Evolutionary conservation across 495 filamentous ascomycete species (phyloP), one percentile per base, ranked within the genome.

Genomic region (Penicillium salamii): DNA sequence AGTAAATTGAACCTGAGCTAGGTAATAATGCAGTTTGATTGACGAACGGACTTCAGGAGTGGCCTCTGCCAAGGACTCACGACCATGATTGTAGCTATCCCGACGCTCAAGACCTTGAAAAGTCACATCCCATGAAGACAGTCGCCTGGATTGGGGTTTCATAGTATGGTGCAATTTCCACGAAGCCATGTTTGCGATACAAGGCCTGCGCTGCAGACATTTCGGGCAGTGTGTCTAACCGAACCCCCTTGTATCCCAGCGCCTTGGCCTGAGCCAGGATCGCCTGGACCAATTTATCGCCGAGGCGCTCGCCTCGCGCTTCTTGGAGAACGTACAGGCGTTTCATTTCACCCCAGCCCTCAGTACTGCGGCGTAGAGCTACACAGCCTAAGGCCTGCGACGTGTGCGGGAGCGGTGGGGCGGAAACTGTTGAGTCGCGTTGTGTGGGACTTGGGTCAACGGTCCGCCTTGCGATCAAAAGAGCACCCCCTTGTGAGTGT

Each of bases 271-370:
- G 57, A 20, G 59, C 59, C 5, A 83, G 46, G 12, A 77, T 68
- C 5, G 62, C 66, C 18, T 66, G 54, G 1, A 80, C 63, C 14
- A 85, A 61, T 14, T 52, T 55, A 26, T 60, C 61, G 3, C 81
- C 83, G 2, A 83, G 46, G 0, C 76, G 77, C 11, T 69, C 42
- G 6, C 78, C 75, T 8, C 82, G 70, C 7, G 66, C 71, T 36
- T 61, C 50, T 0, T 73, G 73, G 1, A 62, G 37, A 15, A 79
- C 67, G 50, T 80, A 85, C 0, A 86, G 67, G 0, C 81, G 69
- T 56, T 85, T 84, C 73, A 84, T 77, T 50, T 86, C 81, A 61
- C 79, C 82, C 57, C 58, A 71, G n/a, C 49, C 42, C 14, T 54
- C 53, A 1, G 52, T 19, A 28, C 42, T 58, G 1, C 35, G 20